Percentiles rank a stretch among this genome's conserved stretches.
phyloP scores from a whole-genome alignment of 257 asterid species.

The Solanum ossicruentum region DNA sequence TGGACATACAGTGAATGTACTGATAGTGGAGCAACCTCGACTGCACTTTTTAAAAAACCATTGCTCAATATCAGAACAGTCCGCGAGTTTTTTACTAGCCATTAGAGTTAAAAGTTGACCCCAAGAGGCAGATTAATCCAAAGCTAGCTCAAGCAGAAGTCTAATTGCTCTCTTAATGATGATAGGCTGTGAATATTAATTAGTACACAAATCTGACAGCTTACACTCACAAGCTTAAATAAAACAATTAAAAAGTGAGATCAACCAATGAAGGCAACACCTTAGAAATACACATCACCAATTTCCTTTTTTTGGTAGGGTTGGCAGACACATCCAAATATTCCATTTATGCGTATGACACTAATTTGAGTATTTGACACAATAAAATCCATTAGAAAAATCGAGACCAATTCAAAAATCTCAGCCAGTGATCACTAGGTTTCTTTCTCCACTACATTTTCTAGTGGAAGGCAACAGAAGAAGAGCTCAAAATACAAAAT shows the following conservation, averaged over 20 bases:
- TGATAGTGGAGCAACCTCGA: constrained; percentile 23
- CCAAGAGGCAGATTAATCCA: neutral
- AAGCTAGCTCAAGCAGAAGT: neutral
- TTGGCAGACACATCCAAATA: neutral
- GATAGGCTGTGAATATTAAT: neutral
- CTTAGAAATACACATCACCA: neutral
- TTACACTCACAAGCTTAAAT: neutral
- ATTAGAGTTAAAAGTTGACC: neutral
- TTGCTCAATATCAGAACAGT: constrained; percentile 19
- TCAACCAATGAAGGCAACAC: neutral
- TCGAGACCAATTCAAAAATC: neutral
- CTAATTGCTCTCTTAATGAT: neutral
- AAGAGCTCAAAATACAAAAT: neutral
- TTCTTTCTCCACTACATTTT: neutral
- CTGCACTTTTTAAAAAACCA: constrained; percentile 22
- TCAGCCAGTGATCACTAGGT: neutral
- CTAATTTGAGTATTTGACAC: neutral
- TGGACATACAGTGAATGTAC: constrained; percentile 52
- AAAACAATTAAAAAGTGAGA: neutral
- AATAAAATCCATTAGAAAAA: neutral
- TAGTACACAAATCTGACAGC: neutral
- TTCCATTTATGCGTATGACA: neutral
- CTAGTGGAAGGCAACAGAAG: neutral
- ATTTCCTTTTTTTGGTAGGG: neutral
- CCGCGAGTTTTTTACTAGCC: neutral